A percentile compares a stretch with the other conserved stretches of the same genome.
phyloP scores from a whole-genome alignment of 176 grass and related monocot genomes.

The Calamus simplicifolius region DNA sequence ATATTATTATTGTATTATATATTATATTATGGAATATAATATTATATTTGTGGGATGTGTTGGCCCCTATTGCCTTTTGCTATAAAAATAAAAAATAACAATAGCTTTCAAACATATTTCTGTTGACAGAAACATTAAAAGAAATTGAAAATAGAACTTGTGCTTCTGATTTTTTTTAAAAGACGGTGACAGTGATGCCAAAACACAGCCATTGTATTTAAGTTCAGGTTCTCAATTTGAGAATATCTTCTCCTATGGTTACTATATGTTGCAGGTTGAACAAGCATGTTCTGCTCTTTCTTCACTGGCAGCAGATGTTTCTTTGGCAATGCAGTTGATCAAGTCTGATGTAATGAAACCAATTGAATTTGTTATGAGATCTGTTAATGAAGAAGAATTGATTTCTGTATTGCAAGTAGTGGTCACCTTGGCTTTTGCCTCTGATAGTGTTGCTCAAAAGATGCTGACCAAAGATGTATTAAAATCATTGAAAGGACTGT shows the following conservation, averaged over 20 bases:
- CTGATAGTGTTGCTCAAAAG: constrained; percentile 94
- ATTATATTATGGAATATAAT: too few species aligned
- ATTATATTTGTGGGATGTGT: too few species aligned
- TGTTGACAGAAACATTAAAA: too few species aligned
- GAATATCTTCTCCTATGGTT: not conserved
- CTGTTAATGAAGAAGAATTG: constrained; percentile 76
- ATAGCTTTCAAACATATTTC: too few species aligned
- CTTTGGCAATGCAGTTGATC: constrained; percentile 76
- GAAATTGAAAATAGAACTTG: too few species aligned
- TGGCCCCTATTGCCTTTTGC: too few species aligned
- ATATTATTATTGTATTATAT: too few species aligned
- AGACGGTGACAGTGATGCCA: too few species aligned
- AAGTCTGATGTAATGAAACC: constrained; percentile 98
- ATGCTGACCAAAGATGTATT: constrained; percentile 82
- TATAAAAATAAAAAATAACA: too few species aligned
- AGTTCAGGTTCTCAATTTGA: too few species aligned
- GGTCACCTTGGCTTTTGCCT: constrained; percentile 86
- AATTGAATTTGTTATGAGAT: constrained; percentile 81
- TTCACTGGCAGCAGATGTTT: constrained; percentile 77
- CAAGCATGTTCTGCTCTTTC: constrained; percentile 94
- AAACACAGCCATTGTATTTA: too few species aligned
- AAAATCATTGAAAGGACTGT: constrained; percentile 88
- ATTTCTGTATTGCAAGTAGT: constrained; percentile 90
- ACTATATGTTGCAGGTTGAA: constrained; percentile 54
- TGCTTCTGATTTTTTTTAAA: too few species aligned